Percentiles rank a stretch among this genome's conserved stretches.
phyloP scores from a whole-genome alignment of 129 eudicot genomes.

The Logfia minima region DNA sequence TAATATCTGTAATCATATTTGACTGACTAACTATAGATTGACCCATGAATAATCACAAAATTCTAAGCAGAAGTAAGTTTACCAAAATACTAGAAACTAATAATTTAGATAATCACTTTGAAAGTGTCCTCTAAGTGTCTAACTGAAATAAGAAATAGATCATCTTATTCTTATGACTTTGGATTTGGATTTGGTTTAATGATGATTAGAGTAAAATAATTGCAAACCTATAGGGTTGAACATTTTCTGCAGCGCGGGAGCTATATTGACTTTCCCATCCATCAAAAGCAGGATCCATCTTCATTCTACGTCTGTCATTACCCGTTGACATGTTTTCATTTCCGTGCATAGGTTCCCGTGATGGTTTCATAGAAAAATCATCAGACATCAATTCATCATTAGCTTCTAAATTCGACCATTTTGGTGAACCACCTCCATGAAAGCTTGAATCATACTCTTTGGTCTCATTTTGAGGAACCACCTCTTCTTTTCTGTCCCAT shows the following conservation, averaged over 20 bases:
- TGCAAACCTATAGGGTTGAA: constrained; percentile 54
- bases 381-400: constrained; percentile 27
- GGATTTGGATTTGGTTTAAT: background rate
- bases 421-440: constrained; percentile 31
- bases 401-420: constrained; percentile 35
- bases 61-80: background rate
- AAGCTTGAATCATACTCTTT: constrained; percentile 34
- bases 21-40: background rate
- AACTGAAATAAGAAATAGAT: background rate
- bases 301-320: constrained; percentile 37
- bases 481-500: constrained; percentile 49
- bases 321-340: constrained; percentile 30
- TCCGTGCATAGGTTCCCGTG: constrained; percentile 33
- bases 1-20: background rate
- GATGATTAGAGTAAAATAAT: background rate
- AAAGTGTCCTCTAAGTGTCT: background rate
- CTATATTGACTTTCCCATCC: constrained; percentile 39
- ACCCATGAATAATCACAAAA: background rate
- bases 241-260: constrained; percentile 37
- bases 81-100: background rate
- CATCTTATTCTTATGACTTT: background rate
- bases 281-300: constrained; percentile 45
- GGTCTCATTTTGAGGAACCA: constrained; percentile 29
- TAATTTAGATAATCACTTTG: background rate
- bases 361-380: constrained; percentile 29